These are phyloP conservation scores for Fusarium virguliforme DNA, from an alignment of 2,329 filamentous ascomycete species.

Conservation along the genomic window DNA sequence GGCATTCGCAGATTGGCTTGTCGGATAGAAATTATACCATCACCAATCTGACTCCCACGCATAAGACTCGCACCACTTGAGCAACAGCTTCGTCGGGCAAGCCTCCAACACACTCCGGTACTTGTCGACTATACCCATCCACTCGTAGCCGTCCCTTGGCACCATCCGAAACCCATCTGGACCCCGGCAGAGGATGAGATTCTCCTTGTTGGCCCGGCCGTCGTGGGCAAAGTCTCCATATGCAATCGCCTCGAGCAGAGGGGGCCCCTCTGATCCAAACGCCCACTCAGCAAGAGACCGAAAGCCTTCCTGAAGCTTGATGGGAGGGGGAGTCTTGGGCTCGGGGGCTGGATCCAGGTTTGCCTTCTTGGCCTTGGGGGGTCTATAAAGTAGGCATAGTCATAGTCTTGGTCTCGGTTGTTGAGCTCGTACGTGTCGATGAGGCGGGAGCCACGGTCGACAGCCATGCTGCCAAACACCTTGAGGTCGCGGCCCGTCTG, in stretches of 20 bases:
- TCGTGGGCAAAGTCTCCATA: not conserved
- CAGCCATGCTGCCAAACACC: not conserved
- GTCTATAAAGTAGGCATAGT: too few relatives aligned
- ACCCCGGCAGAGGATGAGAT: not conserved
- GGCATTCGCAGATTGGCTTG: not conserved
- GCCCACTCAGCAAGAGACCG: not conserved
- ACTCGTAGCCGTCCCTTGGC: not conserved
- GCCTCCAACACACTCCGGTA: not conserved
- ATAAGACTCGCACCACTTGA: not conserved
- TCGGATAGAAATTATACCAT: rapidly evolving
- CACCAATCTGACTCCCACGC: not conserved
- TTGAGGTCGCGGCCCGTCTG: not conserved
- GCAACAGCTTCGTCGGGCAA: not conserved
- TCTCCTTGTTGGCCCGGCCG: rapidly evolving
- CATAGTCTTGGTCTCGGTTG: not conserved
- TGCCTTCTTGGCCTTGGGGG: not conserved
- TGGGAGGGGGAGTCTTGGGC: not conserved
- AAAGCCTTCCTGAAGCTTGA: not conserved
- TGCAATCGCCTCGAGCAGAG: not conserved
- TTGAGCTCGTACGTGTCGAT: not conserved
- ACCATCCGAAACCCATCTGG: not conserved
- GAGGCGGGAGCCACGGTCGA: not conserved
- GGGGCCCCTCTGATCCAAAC: rapidly evolving
- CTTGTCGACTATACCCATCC: not conserved
- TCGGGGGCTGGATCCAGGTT: not conserved